Conservation (phyloP, 148 eudicot genomes). For the Rhododendron ferrugineum region DNA sequence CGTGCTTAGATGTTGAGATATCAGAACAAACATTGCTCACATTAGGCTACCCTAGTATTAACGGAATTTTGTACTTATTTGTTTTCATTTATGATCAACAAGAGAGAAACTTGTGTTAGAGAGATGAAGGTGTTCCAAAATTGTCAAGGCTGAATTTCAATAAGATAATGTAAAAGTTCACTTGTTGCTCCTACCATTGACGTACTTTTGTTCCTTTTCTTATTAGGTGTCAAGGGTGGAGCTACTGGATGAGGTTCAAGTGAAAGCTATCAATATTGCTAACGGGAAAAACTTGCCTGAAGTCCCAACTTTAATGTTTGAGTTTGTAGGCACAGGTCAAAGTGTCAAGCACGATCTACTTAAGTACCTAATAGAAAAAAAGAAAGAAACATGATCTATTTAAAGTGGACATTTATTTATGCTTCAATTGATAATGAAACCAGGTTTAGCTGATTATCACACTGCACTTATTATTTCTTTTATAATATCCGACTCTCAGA, state of each 20-base stretch:
- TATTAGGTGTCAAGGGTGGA: slow-evolving; percentile 87
- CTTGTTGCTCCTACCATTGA: neutral
- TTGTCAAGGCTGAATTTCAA: neutral
- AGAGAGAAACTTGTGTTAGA: neutral
- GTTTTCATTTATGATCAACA: neutral
- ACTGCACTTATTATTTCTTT: neutral
- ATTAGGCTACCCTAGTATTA: neutral
- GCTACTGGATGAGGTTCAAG: slow-evolving; percentile 91
- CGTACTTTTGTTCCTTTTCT: slow-evolving; percentile 7
- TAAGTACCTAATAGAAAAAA: neutral
- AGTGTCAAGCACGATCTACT: neutral
- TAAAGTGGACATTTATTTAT: neutral
- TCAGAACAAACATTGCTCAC: neutral
- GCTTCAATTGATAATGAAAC: neutral
- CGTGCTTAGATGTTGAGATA: neutral
- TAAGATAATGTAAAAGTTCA: neutral
- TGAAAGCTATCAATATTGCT: slow-evolving; percentile 81
- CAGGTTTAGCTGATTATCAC: neutral
- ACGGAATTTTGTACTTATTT: neutral
- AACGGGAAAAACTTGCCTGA: slow-evolving; percentile 83
- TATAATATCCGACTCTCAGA: neutral
- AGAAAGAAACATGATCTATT: neutral
- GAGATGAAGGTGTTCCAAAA: neutral
- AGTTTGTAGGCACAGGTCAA: slow-evolving; percentile 91
- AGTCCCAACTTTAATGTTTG: slow-evolving; percentile 82